These are phyloP conservation scores for Sporothrix brunneoviolacea DNA, from an alignment of 2,329 filamentous ascomycete species.

Conservation along the genomic window DNA sequence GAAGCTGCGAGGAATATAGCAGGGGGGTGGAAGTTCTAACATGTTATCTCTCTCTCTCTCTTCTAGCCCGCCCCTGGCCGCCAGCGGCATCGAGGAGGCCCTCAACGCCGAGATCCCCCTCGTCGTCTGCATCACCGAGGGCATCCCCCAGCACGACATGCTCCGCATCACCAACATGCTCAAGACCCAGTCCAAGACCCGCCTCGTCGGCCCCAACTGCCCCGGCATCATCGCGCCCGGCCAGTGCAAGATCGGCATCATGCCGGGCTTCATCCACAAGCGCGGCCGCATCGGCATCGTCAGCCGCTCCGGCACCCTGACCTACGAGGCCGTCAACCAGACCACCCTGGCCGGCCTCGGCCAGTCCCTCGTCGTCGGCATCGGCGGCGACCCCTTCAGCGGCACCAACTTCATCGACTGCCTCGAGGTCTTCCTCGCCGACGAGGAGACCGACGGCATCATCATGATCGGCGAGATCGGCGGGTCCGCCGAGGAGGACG, in stretches of 20 bases:
- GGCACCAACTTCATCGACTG: constrained; percentile 99
- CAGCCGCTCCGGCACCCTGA: constrained; percentile 94
- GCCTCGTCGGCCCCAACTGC: constrained; percentile 95
- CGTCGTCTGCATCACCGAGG: constrained; percentile 96
- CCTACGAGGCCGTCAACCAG: constrained; percentile 99
- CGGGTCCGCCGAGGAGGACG: constrained; percentile 94
- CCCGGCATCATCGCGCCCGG: constrained; percentile 91
- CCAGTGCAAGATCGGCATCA: constrained; percentile 99
- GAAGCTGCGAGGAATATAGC: too few relatives aligned
- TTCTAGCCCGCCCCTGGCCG: constrained; percentile 81
- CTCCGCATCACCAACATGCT: constrained; percentile 97
- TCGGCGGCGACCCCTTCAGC: constrained; percentile 96
- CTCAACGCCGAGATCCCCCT: constrained; percentile 88
- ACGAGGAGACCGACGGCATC: constrained; percentile 95
- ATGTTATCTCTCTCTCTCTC: background rate
- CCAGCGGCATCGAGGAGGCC: constrained; percentile 93
- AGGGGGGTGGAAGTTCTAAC: constrained; percentile 4
- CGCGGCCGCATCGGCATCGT: constrained; percentile 97
- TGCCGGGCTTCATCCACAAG: constrained; percentile 99
- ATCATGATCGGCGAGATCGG: constrained; percentile 99
- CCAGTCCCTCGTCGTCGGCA: constrained; percentile 96
- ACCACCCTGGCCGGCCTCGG: constrained; percentile 95
- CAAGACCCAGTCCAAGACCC: constrained; percentile 95
- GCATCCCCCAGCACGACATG: constrained; percentile 98
- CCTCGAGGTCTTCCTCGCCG: constrained; percentile 91